Conservation (phyloP, 345 rosid genomes). For the Gossypium australe region DNA sequence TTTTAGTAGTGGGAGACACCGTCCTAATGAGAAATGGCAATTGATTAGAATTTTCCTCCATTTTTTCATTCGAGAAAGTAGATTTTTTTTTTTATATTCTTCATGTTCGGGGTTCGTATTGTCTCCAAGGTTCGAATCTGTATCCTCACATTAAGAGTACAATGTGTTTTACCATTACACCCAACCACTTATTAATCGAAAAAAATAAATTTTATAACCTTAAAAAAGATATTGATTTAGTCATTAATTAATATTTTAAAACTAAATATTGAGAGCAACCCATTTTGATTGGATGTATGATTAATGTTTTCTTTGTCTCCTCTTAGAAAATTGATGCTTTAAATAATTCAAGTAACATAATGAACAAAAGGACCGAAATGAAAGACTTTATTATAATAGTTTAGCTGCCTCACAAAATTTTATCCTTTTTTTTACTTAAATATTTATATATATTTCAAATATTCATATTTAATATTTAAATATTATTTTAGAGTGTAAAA, state of each 20-base stretch:
- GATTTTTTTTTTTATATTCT: no score
- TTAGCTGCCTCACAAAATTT: not conserved
- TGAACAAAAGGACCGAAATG: not conserved
- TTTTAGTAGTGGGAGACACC: not conserved
- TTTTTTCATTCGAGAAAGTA: not conserved
- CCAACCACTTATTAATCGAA: fast-evolving
- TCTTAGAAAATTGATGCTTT: not conserved
- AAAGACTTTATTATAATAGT: not conserved
- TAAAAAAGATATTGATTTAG: not conserved
- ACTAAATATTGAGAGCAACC: not conserved
- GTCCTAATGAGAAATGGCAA: not conserved
- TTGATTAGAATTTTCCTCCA: not conserved
- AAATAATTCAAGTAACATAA: not conserved
- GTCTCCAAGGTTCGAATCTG: fast-evolving
- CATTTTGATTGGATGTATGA: not conserved
- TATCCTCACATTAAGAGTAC: fast-evolving
- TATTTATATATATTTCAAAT: not conserved
- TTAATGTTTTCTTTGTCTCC: not conserved
- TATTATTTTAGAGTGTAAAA: no score
- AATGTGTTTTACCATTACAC: no score
- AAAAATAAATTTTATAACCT: not conserved
- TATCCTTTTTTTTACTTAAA: not conserved
- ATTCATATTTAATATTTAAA: no score
- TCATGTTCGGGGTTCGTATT: no score
- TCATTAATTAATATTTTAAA: not conserved